A percentile compares a stretch with the other conserved stretches of the same genome.
These are phyloP conservation scores for Colletotrichum spinosum DNA, from an alignment of 2,329 filamentous ascomycete species.

Conservation along the genomic window DNA sequence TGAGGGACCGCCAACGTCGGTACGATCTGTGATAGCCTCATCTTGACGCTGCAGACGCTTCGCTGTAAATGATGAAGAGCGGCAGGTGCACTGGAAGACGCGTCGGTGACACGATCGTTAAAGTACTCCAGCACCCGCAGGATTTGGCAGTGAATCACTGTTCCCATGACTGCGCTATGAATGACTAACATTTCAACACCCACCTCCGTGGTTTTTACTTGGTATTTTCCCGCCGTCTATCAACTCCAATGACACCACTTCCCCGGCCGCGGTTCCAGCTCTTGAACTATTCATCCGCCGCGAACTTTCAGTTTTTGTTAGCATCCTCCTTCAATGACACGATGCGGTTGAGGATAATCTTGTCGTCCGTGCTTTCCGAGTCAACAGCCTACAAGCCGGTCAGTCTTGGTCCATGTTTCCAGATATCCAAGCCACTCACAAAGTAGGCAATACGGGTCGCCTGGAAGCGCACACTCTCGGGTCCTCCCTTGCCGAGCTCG, in stretches of 20 bases:
- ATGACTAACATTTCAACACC: slow-evolving; percentile 9
- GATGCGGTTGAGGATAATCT: slow-evolving; percentile 89
- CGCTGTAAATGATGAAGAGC: too few relatives aligned
- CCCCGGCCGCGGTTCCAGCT: slow-evolving; percentile 1
- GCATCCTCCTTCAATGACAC: slow-evolving; percentile 90
- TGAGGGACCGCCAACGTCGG: too few relatives aligned
- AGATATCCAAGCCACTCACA: slow-evolving; percentile 52
- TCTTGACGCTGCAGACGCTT: neutral
- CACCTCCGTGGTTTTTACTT: slow-evolving; percentile 20
- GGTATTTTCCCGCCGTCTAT: slow-evolving; percentile 34
- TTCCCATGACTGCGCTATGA: neutral
- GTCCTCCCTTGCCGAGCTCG: slow-evolving; percentile 69
- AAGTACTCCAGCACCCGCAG: neutral
- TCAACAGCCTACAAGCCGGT: slow-evolving; percentile 71
- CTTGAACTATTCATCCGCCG: neutral
- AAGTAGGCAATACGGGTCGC: slow-evolving; percentile 91
- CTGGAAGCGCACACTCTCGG: slow-evolving; percentile 88
- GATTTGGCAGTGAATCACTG: slow-evolving; percentile 5
- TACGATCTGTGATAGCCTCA: neutral
- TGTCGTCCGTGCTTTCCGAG: slow-evolving; percentile 81
- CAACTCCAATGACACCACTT: slow-evolving; percentile 30
- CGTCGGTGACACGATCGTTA: too few relatives aligned
- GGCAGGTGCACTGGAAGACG: too few relatives aligned
- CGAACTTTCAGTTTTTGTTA: slow-evolving; percentile 63
- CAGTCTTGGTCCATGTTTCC: neutral